Percentiles rank a stretch among this genome's conserved stretches.
Conservation (phyloP, 148 eudicot genomes). For the Talinum fruticosum region DNA sequence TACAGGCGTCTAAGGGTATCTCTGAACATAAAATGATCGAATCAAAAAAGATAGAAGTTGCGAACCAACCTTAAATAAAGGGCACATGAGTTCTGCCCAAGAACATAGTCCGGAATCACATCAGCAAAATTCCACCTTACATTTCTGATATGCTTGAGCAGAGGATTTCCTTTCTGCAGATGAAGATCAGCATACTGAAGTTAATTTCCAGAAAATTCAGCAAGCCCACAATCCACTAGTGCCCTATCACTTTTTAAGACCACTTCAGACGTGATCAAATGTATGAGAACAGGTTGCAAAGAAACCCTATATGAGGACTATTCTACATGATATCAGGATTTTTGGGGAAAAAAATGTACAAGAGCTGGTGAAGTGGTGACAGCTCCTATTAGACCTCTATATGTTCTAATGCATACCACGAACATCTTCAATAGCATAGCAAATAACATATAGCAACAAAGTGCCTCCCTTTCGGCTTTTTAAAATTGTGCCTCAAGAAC, state of each 20-base stretch:
- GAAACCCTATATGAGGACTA: neutral
- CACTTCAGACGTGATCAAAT: too few relatives aligned
- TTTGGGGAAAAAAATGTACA: neutral
- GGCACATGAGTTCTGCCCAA: constrained; percentile 83
- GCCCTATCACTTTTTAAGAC: too few relatives aligned
- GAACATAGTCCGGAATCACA: constrained; percentile 65
- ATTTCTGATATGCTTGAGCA: constrained; percentile 90
- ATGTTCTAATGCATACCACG: too few relatives aligned
- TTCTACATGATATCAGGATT: neutral
- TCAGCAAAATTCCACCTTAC: constrained; percentile 90
- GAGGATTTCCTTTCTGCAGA: constrained; percentile 91
- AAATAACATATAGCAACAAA: too few relatives aligned
- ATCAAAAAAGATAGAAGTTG: neutral
- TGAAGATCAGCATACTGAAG: constrained; percentile 9
- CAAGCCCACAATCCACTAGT: neutral
- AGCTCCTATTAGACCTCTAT: too few relatives aligned
- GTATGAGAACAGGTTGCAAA: neutral
- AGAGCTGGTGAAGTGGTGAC: neutral
- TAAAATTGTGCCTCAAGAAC: neutral
- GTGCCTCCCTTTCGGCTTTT: neutral
- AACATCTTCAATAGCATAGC: too few relatives aligned
- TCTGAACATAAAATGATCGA: neutral
- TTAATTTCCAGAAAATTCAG: neutral
- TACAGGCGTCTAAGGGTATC: neutral
- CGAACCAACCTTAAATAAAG: constrained; percentile 72